These are phyloP conservation scores for Petasospora fabianii DNA, from an alignment of 1,139 yeast species.

Conservation along the genomic window DNA sequence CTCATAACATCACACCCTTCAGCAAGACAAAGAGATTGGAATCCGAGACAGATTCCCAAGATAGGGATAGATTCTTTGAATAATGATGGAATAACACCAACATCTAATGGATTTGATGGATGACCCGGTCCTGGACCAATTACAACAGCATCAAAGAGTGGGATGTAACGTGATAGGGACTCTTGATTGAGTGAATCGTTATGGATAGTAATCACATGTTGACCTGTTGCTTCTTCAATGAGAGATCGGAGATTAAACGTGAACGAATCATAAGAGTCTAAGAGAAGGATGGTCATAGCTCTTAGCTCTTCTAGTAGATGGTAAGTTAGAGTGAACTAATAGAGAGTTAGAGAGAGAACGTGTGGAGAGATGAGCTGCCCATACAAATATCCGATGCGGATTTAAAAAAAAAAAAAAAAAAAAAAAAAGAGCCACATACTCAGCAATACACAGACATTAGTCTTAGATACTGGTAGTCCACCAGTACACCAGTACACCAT, in stretches of 20 bases:
- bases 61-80: constrained; percentile 46
- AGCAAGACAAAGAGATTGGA: constrained; percentile 75
- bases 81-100: constrained; percentile 59
- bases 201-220: constrained; percentile 64
- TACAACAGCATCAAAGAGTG: constrained; percentile 69
- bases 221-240: constrained; percentile 50
- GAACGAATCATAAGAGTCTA: constrained; percentile 94
- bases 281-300: constrained; percentile 51
- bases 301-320: neutral
- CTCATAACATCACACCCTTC: constrained; percentile 56
- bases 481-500: too few relatives aligned
- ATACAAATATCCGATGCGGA: neutral
- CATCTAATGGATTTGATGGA: constrained; percentile 60
- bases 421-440: neutral
- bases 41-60: constrained; percentile 90
- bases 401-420: constrained; percentile 2
- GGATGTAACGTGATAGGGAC: constrained; percentile 34
- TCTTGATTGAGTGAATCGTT: constrained; percentile 60
- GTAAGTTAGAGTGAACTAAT: neutral
- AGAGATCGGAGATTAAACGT: constrained; percentile 75
- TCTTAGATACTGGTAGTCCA: too few relatives aligned
- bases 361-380: neutral
- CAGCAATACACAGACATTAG: neutral
- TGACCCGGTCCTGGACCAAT: constrained; percentile 98
- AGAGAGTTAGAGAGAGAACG: neutral